Percentiles rank a stretch among this genome's conserved stretches.
These are phyloP conservation scores for Baorangia bicolor DNA, from an alignment of 768 basidiomycete genomes.

Conservation along the genomic window DNA sequence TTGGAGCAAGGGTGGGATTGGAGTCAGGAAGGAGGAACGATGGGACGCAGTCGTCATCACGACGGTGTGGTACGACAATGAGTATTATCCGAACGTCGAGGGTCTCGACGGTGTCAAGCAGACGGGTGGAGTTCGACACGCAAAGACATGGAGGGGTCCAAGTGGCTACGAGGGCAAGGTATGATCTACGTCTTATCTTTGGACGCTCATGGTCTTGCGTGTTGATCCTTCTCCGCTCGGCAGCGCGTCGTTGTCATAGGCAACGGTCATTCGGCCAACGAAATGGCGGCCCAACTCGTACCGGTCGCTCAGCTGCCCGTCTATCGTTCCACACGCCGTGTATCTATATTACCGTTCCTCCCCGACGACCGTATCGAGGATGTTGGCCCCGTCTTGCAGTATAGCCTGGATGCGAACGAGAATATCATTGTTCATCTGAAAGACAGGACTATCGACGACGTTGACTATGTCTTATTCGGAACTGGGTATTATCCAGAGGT, in stretches of 20 bases:
- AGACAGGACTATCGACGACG: conserved; percentile 38
- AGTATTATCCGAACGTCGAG: conserved; percentile 42
- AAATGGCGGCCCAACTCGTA: conserved; percentile 48
- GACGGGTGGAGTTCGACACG: conserved; percentile 41
- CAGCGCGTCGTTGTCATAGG: conserved; percentile 49
- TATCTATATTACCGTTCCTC: conserved; percentile 43
- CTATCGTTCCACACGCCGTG: conserved; percentile 46
- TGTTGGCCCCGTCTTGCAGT: conserved; percentile 41
- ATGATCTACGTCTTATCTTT: neutral
- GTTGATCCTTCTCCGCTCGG: neutral
- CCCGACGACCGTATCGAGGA: conserved; percentile 43
- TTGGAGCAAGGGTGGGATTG: conserved; percentile 30
- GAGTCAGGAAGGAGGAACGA: conserved; percentile 30
- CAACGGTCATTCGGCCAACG: conserved; percentile 54
- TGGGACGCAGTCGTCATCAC: conserved; percentile 54
- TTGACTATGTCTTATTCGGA: conserved; percentile 45
- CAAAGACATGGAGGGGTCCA: conserved; percentile 43
- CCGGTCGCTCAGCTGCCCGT: conserved; percentile 40
- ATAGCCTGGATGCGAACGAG: conserved; percentile 15
- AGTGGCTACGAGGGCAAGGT: conserved; percentile 36
- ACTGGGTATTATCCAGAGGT: conserved; percentile 48
- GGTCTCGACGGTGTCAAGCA: conserved; percentile 40
- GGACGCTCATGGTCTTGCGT: neutral
- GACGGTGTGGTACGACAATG: conserved; percentile 46
- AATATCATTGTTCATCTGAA: conserved; percentile 37